Evolutionary conservation across 805 yeast genomes (phyloP), one percentile per base, ranked within the genome.

Genomic region (Ogataea salicorniae): DNA sequence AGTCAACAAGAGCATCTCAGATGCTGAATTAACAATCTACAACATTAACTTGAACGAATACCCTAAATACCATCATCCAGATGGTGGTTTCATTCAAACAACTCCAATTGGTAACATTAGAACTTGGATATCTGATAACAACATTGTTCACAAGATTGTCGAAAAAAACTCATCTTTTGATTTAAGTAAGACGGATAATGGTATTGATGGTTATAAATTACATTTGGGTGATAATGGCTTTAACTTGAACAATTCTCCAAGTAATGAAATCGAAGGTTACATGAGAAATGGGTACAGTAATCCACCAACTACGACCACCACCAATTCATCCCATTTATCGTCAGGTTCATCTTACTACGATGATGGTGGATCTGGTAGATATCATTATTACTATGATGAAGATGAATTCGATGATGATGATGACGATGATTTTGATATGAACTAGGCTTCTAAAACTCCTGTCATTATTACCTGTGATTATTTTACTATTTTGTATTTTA

Each of bases 71-170:
- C 70, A 71, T 45, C 84, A 79, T 52, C 85, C 85, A 2, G 79
- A 79, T 13, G 85, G 85, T 9, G 85, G 85, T 0, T 70, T 69
- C 31, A 75, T 80, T 41, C 81, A 79, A 59, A 75, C 80, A 47
- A 79, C 84, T 1, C 84, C 85, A 22, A 73, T 81, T 67, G 85
- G 85, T n/a, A 77, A 79, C 42, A 66, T 80, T 37, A 66, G 84
- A 52, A 69, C 73, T 2, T 63, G 61, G 52, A 18, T 68, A 26
- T 64, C 72, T 34, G 69, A 67, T 33, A 70, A 71, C 41, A 80
- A 80, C 45, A 72, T 74, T 42, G 59, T 66, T 48, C 68, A 74
- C 31, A 71, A 79, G 43, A 68, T 70, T 38, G 73, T 80, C 47
- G 84, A 80, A 58, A 75, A 76, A 55, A 57, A 60, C 34, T 62